Conservation (phyloP, 257 asterid species). For the Scutellaria barbata region DNA sequence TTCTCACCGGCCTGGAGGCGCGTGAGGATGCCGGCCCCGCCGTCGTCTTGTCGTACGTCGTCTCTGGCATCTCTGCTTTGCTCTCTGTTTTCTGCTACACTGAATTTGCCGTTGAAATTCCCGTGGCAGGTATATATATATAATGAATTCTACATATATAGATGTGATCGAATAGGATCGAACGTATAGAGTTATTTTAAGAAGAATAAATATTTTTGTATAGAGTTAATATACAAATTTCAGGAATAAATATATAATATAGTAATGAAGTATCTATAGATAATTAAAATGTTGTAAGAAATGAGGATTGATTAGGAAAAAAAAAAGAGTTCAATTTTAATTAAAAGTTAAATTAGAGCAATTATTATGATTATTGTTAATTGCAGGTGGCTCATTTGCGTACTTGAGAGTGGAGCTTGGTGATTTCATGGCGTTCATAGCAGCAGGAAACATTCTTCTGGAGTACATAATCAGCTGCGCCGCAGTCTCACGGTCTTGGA, state of each 20-base stretch:
- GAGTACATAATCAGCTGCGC: conserved; percentile 61
- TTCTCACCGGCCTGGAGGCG: conserved; percentile 75
- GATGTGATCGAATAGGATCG: no score
- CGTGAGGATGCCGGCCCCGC: conserved; percentile 63
- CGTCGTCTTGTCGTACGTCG: conserved; percentile 68
- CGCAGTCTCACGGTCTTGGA: conserved; percentile 67
- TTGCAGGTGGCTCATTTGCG: conserved; percentile 63
- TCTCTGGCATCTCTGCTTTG: conserved; percentile 79
- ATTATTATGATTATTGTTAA: background rate
- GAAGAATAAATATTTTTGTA: no score
- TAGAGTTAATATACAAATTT: no score
- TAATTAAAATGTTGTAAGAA: no score
- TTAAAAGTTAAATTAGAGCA: no score
- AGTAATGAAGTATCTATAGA: no score
- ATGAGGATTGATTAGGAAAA: no score
- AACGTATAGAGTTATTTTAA: no score
- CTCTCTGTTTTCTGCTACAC: conserved; percentile 89
- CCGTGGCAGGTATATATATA: conserved; percentile 64
- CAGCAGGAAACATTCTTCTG: conserved; percentile 63
- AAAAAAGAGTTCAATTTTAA: no score
- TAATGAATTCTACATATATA: no score
- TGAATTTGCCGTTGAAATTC: conserved; percentile 86
- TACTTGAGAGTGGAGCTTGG: conserved; percentile 65
- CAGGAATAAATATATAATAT: no score
- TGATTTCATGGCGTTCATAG: conserved; percentile 60